Conservation (phyloP, 495 filamentous ascomycete genomes). For the Jackrogersella multiformis region DNA sequence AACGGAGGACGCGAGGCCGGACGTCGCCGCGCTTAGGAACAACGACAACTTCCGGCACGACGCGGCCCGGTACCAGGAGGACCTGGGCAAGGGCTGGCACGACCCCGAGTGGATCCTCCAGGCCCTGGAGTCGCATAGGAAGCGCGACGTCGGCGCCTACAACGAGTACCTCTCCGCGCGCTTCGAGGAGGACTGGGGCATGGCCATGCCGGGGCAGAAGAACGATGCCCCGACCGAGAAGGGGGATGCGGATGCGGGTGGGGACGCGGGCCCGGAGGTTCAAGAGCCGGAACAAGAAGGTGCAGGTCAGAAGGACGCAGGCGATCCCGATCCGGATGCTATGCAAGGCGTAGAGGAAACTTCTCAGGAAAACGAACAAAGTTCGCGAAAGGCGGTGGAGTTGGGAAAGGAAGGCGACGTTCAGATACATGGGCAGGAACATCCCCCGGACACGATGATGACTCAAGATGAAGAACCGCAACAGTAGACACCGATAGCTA, state of each 20-base stretch:
- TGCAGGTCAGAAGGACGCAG: not conserved
- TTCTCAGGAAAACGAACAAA: not conserved
- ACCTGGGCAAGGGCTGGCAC: conserved; percentile 69
- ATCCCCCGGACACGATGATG: not conserved
- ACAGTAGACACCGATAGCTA: not conserved
- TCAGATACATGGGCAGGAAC: not conserved
- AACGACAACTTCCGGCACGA: conserved; percentile 59
- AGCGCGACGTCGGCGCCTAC: conserved; percentile 72
- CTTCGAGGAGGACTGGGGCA: conserved; percentile 76
- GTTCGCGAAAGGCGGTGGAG: not conserved
- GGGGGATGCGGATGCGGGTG: not conserved
- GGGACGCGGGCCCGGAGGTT: not conserved
- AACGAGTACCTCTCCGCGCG: conserved; percentile 72
- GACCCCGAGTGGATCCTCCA: conserved; percentile 72
- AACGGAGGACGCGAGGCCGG: conserved; percentile 48
- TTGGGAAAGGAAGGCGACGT: not conserved
- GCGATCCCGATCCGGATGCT: not conserved
- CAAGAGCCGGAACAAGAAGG: not conserved
- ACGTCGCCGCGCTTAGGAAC: conserved; percentile 49
- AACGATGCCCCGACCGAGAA: not conserved
- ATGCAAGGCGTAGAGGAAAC: conserved; percentile 4
- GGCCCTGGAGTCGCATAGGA: conserved; percentile 68
- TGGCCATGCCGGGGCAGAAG: conserved; percentile 56
- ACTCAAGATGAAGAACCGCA: not conserved
- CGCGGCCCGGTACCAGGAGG: conserved; percentile 54